Evolutionary conservation across 176 grass and related monocot species (phyloP), one percentile per base, ranked within the genome.

Genomic region (Zea luxurians): DNA sequence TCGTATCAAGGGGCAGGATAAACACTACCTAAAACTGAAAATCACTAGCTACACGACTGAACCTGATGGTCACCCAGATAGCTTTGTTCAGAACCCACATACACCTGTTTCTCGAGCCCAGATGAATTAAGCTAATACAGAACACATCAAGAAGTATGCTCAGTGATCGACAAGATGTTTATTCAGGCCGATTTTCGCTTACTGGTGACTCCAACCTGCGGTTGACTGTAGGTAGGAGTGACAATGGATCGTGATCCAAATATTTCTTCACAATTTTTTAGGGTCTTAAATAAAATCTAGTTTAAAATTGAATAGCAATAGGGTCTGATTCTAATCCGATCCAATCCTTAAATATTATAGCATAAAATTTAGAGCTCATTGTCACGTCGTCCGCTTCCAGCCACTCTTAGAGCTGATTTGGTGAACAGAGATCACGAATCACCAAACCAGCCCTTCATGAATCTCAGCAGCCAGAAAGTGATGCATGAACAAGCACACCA

Each of bases 71-170:
- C 40, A 40, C 3, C 59, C 38, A 47, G 27, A 66, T 47, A 47
- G 13, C 59, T 79, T 65, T 7, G 13, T 78, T 71, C 16, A 38
- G 41, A 18, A 79, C 21, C 37, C 78, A 11, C 15, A 7, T 27
- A 62, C 52, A 44, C 7, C 37, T 53, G n/a, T 64, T 81, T 68
- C 49, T 62, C 45, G 5, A 12, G 41, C 15, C 38, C 35, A 17
- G 37, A 74, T 66, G 71, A 55, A 40, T 55, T 8, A 17, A 13
- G 40, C 17, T 49, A 55, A 66, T 46, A 63, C 68, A 83, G 35
- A 10, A 47, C 10, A 52, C 41, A 68, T 17, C 42, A 77, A 49
- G 11, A 69, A 69, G 53, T 55, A 61, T 8, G 7, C 43, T 17
- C 48, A 53, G 7, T 37, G 13, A 40, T 40, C 38, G 44, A 42